Evolutionary conservation across 2,329 filamentous ascomycete genomes (phyloP), one percentile per base, ranked within the genome.

Genomic region (Plectosphaerella sp.): DNA sequence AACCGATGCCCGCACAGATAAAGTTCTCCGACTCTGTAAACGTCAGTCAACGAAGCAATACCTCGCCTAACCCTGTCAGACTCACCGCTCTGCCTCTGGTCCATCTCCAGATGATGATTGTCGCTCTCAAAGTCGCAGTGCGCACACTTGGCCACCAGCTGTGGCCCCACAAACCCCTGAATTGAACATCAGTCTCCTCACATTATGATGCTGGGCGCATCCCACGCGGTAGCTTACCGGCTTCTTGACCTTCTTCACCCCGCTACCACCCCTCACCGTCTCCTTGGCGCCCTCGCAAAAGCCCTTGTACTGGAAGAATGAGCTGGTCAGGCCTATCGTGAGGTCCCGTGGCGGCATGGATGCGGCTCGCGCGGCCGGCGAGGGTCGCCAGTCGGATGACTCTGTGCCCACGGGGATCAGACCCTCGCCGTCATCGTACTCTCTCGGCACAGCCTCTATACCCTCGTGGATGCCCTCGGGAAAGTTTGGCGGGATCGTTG

Each of bases 211-310:
- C 16, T 7, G 37, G 10, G 14, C 3, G 10, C 16, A 18, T 37
- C 37, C 37, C 37, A 9, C 8, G 2, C 12, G 9, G 11, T 11
- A 62, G 57, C 72, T 61, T 52, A 79, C 75, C 28, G 77, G 71
- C 54, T 78, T 76, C 59, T 75, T 76, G 4, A 74, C 71, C 57
- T 73, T 77, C 59, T 73, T 78, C 46, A 82, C 71, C 7, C 78
- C 79, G 4, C 72, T 62, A 3, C 72, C 73, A 1, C 79, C 79
- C 36, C 68, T 67, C 25, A 75, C 63, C 2, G 76, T 72, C 15
- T 79, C 76, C 46, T 73, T 74, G 7, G 79, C 79, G 1, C 79
- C 79, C 18, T 75, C 72, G 43, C 80, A 83, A 57, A 83, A 81
- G 1, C 78, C 79, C 51, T 78, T 80, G 37, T 77, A 66, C 10